A percentile compares a stretch with the other conserved stretches of the same genome.
Evolutionary conservation across 108 stramenopile species (phyloP).

Genomic region (Pseudonitzschia multistriata): DNA sequence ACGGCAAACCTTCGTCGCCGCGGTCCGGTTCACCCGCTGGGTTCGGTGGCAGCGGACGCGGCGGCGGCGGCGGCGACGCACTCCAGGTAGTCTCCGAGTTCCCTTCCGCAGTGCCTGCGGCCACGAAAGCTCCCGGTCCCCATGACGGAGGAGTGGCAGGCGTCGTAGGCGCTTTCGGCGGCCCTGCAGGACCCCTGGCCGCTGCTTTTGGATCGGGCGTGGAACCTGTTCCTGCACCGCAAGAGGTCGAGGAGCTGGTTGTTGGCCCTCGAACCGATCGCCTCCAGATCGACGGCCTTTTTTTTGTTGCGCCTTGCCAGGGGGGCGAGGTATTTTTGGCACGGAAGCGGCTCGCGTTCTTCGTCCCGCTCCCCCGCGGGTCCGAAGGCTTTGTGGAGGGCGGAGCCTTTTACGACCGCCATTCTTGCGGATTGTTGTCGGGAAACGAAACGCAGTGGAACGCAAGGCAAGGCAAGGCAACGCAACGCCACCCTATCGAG

Average conservation of each 20-base stretch:
- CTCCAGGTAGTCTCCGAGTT: neutral
- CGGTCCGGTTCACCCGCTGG: too few species aligned
- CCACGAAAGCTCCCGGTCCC: slow-evolving; percentile 17
- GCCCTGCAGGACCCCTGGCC: neutral
- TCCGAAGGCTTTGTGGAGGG: too few species aligned
- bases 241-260: slow-evolving; percentile 2
- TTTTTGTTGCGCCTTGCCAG: neutral
- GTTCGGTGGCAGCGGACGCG: neutral
- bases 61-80: neutral
- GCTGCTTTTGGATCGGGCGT: too few species aligned
- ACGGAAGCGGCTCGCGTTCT: too few species aligned
- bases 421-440: too few species aligned
- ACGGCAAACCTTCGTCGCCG: too few species aligned
- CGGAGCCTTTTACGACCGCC: too few species aligned
- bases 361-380: too few species aligned
- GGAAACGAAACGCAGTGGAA: too few species aligned
- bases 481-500: too few species aligned
- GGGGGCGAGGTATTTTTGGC: neutral
- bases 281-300: slow-evolving; percentile 1
- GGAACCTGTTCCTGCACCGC: neutral
- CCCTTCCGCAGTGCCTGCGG: neutral
- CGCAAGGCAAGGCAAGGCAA: too few species aligned
- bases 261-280: neutral
- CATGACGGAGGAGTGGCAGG: slow-evolving; percentile 19
- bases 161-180: neutral